These are phyloP conservation scores for Zoysia japonica DNA, from an alignment of 176 grass and related monocot species.

Conservation along the genomic window DNA sequence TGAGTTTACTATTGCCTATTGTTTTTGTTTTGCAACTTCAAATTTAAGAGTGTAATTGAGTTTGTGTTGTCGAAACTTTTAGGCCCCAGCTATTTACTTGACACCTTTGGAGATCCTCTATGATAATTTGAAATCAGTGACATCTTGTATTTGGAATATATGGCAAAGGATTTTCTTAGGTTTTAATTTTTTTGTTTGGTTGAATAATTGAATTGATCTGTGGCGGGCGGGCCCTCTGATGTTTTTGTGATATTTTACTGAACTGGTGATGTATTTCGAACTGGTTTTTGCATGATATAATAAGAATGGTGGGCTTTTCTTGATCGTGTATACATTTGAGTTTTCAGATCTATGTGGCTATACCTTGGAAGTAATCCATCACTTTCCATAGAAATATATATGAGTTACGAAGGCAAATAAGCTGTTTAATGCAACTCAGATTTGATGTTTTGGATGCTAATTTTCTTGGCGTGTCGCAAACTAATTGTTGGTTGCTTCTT, in stretches of 20 bases:
- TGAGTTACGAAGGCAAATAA: not conserved
- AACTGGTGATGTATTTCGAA: conserved; percentile 4
- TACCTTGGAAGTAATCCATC: not conserved
- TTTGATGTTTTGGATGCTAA: not conserved
- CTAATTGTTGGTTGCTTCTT: not conserved
- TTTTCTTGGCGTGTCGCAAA: not conserved
- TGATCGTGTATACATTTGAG: not conserved
- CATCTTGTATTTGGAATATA: not conserved
- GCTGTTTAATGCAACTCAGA: not conserved
- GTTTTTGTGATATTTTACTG: not conserved
- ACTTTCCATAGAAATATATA: not conserved
- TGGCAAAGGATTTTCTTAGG: conserved; percentile 5
- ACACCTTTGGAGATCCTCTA: not conserved
- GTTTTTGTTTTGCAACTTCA: conserved; percentile 13
- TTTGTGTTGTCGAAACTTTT: not conserved
- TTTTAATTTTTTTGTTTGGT: no score
- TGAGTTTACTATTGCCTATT: not conserved
- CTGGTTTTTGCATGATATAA: not conserved
- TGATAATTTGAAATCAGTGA: not conserved
- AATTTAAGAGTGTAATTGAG: not conserved
- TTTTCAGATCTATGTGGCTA: not conserved
- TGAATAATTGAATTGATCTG: not conserved
- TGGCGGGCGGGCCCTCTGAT: not conserved
- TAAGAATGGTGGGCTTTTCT: not conserved
- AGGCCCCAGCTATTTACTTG: not conserved